phyloP scores from a whole-genome alignment of 1,284 basidiomycete species.

The Boletus austroedulis region DNA sequence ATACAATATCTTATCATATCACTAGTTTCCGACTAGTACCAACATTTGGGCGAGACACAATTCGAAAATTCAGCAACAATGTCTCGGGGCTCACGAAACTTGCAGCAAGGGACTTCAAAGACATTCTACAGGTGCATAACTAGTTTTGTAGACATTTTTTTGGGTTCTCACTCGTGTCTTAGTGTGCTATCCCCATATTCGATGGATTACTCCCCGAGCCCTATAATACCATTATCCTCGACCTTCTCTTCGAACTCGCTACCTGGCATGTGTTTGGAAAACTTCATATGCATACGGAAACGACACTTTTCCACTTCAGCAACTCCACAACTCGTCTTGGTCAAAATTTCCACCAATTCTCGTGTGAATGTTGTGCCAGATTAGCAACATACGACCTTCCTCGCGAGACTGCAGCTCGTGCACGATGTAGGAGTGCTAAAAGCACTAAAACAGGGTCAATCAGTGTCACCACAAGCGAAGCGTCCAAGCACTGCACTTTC shows the following conservation, averaged over 20 bases:
- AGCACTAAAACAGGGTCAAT: too few relatives aligned
- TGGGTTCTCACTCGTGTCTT: not conserved
- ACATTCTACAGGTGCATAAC: conserved; percentile 35
- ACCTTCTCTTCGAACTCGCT: not conserved
- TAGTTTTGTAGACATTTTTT: not conserved
- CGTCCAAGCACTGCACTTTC: too few relatives aligned
- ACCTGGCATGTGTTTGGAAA: too few relatives aligned
- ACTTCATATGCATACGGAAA: too few relatives aligned
- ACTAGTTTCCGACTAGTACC: conserved; percentile 6
- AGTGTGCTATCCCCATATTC: conserved; percentile 36
- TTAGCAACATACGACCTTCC: too few relatives aligned
- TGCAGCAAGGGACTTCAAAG: conserved; percentile 14
- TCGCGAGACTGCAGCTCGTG: too few relatives aligned
- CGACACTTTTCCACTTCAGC: too few relatives aligned
- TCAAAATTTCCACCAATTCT: not conserved
- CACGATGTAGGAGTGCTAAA: too few relatives aligned
- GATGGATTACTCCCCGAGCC: conserved; percentile 33
- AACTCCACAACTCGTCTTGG: too few relatives aligned
- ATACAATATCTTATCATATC: not conserved
- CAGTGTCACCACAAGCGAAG: too few relatives aligned
- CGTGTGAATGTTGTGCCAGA: not conserved
- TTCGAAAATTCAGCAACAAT: conserved; percentile 12
- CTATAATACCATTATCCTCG: conserved; percentile 25
- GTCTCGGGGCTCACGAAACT: conserved; percentile 6
- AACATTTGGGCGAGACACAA: conserved; percentile 3